These are phyloP conservation scores for Gracilaria caudata DNA, from an alignment of 23 red algal genomes.

Conservation along the genomic window DNA sequence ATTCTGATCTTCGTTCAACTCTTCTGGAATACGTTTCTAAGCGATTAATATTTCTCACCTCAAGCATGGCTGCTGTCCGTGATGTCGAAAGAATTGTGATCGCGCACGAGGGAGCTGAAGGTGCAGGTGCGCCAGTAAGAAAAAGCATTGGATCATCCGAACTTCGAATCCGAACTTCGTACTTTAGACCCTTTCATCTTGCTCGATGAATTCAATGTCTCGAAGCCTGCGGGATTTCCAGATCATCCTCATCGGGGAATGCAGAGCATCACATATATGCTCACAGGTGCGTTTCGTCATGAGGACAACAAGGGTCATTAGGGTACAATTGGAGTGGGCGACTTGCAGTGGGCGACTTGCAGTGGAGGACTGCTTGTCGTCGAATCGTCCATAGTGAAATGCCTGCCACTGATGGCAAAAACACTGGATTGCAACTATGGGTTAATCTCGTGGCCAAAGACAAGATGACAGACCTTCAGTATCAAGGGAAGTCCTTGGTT, in stretches of 20 bases:
- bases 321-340: conserved; percentile 85
- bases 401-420: conserved; percentile 70
- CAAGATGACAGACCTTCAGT: conserved; percentile 80
- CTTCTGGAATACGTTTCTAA: conserved; percentile 10
- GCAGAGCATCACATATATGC: conserved; percentile 92
- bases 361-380: conserved; percentile 94
- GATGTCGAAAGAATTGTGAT: conserved; percentile 63
- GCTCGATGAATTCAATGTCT: conserved; percentile 88
- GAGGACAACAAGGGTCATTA: conserved; percentile 93
- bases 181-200: conserved; percentile 90
- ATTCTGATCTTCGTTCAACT: background rate
- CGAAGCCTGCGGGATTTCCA: conserved; percentile 88
- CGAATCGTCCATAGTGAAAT: conserved; percentile 95
- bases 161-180: too few relatives aligned
- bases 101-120: conserved; percentile 86
- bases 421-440: conserved; percentile 90
- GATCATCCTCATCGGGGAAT: conserved; percentile 75
- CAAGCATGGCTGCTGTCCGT: conserved; percentile 23
- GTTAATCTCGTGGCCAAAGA: conserved; percentile 79
- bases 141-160: conserved; percentile 76
- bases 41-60: background rate
- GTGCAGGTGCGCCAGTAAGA: conserved; percentile 86
- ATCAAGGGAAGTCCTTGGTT: conserved; percentile 69
- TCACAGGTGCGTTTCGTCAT: conserved; percentile 82
- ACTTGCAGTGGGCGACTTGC: conserved; percentile 81